Evolutionary conservation across 2,329 filamentous ascomycete genomes (phyloP).

Genomic region (Alternaria infectoria): DNA sequence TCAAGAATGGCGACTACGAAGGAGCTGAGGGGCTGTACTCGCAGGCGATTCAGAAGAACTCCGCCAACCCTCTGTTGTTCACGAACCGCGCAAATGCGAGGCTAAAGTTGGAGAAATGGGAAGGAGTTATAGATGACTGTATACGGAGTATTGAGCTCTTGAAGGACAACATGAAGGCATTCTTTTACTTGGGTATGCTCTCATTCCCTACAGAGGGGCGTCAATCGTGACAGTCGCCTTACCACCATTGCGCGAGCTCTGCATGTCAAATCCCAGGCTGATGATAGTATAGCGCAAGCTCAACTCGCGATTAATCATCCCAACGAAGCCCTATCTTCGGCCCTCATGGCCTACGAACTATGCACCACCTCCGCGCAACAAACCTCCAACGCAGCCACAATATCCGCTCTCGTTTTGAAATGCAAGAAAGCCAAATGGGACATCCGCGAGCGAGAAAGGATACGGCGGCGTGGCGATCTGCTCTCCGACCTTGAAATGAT

Average conservation of each 20-base stretch:
- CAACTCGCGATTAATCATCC: slow-evolving; percentile 75
- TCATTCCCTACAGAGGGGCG: not conserved
- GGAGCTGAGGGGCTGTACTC: slow-evolving; percentile 74
- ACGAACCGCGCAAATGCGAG: slow-evolving; percentile 89
- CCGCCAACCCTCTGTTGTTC: slow-evolving; percentile 78
- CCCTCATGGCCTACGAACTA: slow-evolving; percentile 73
- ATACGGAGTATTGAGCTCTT: slow-evolving; percentile 73
- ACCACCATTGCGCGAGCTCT: not conserved
- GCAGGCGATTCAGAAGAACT: slow-evolving; percentile 79
- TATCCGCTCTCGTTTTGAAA: slow-evolving; percentile 75
- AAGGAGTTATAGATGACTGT: slow-evolving; percentile 79
- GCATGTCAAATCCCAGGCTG: slow-evolving; percentile 10
- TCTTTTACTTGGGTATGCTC: slow-evolving; percentile 70
- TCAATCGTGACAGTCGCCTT: not conserved
- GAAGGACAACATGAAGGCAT: slow-evolving; percentile 75
- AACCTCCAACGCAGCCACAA: slow-evolving; percentile 71
- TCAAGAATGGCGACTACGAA: slow-evolving; percentile 68
- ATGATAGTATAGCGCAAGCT: slow-evolving; percentile 66
- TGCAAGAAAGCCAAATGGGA: slow-evolving; percentile 91
- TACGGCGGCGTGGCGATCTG: slow-evolving; percentile 63
- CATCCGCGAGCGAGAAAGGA: slow-evolving; percentile 67
- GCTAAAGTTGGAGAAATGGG: slow-evolving; percentile 74
- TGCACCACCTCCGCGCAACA: slow-evolving; percentile 64
- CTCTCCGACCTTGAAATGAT: slow-evolving; percentile 64
- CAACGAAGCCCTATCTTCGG: slow-evolving; percentile 74